phyloP scores from a whole-genome alignment of 805 yeast genomes.

The Candida pini region DNA sequence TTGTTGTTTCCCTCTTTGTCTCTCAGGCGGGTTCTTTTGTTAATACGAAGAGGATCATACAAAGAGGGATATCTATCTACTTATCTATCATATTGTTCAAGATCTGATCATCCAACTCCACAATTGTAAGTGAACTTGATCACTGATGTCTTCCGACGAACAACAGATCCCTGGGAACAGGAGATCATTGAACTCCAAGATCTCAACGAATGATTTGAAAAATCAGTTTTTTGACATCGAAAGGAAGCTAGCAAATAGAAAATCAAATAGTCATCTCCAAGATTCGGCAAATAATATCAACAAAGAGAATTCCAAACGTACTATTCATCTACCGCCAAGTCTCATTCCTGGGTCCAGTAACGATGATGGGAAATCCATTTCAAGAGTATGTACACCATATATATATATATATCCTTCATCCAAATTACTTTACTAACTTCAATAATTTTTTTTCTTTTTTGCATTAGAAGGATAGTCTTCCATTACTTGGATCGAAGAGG shows the following conservation, averaged over 20 bases:
- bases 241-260: constrained; percentile 20
- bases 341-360: not conserved
- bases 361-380: constrained; percentile 4
- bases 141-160: too few relatives aligned
- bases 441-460: not conserved
- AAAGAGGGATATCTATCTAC: too few relatives aligned
- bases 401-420: not conserved
- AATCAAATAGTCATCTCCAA: constrained; percentile 4
- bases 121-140: too few relatives aligned
- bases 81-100: too few relatives aligned
- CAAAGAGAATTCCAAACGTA: constrained; percentile 4
- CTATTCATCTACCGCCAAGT: constrained; percentile 17
- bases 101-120: too few relatives aligned
- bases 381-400: constrained; percentile 8
- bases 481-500: constrained; percentile 4
- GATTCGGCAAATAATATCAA: constrained; percentile 3
- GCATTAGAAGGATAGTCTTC: constrained; percentile 10
- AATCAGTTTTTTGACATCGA: constrained; percentile 40
- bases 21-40: too few relatives aligned
- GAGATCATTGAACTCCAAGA: constrained; percentile 7
- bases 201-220: constrained; percentile 31
- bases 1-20: too few relatives aligned
- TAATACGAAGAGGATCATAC: too few relatives aligned
- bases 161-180: too few relatives aligned
- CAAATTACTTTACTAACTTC: not conserved